Evolutionary conservation across 2,329 filamentous ascomycete species (phyloP), one percentile per base, ranked within the genome.

Genomic region (Claviceps pusilla): DNA sequence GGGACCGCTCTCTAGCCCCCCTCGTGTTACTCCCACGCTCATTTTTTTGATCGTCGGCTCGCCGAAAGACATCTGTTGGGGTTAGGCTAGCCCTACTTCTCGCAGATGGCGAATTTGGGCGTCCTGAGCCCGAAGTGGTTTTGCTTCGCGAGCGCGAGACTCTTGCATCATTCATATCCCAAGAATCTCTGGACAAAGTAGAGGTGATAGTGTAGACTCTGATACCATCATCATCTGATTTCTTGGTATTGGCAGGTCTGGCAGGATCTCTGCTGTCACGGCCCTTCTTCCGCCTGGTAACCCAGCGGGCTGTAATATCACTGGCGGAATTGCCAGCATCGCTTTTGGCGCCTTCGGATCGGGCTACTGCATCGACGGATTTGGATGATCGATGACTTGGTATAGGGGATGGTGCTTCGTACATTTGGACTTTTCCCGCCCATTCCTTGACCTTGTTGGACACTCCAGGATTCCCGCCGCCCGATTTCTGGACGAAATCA

Each of bases 391-490:
- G 62, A 61, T 64, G 68, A 52, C 65, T 73, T 48, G 68, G 66
- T 7, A 47, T 24, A 2, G 67, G 62, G 12, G 66, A 63, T 5
- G 66, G 62, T 9, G 68, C 63, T 19, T 75, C 72, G 1, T 76
- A 72, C 1, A 73, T 60, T 58, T 82, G 77, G 7, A 82, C 75
- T 58, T 73, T 73, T 51, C 68, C 71, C 0, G 79, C 80, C 82
- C 81, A 84, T 50, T 80, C 76, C 58, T 77, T 75, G 58, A 84
- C 77, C 64, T 83, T 84, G 59, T 69, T 77, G 49, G 78, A 72
- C 4, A 80, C 71, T 0, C 76, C 67, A 3, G 79, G 78, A 59
- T 81, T 82, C 39, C 71, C 69, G 7, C 71, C 69, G 7, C 73
- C 71, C 1, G 77, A 76, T 28, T 71, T 71, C 55, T 75, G 70